Evolutionary conservation across 139 green algal genomes (phyloP).

Genomic region (Spirogloea muscicola): DNA sequence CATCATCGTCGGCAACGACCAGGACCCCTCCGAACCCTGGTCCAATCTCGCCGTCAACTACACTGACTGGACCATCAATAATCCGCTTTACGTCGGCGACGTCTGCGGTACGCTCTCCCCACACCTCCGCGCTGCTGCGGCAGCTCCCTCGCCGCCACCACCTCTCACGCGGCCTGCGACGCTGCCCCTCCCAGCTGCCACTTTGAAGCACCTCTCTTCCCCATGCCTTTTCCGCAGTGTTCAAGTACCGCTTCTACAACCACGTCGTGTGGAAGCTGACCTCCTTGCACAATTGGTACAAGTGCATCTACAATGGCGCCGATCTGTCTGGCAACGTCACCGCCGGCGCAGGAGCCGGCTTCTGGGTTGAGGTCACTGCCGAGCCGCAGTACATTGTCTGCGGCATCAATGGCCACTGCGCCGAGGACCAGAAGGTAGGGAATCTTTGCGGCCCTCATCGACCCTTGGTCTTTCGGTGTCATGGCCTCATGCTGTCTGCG

Average conservation of each 20-base stretch:
- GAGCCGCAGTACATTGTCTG: slow-evolving; percentile 1
- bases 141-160: no score
- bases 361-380: slow-evolving; percentile 3
- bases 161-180: no score
- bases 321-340: slow-evolving; percentile 15
- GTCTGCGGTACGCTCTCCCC: not conserved
- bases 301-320: slow-evolving; percentile 10
- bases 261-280: slow-evolving; percentile 12
- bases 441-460: no score
- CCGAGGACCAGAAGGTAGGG: slow-evolving; percentile 4
- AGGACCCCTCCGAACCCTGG: no score
- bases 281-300: not conserved
- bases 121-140: not conserved
- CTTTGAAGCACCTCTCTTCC: no score
- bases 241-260: slow-evolving; percentile 7
- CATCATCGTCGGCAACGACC: no score
- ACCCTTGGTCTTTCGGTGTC: no score
- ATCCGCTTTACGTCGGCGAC: slow-evolving; percentile 8
- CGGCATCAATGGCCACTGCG: slow-evolving; percentile 3
- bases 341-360: not conserved
- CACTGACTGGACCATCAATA: not conserved
- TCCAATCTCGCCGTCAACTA: slow-evolving; percentile 6
- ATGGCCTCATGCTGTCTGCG: no score
- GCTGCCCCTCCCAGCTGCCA: no score
- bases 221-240: no score